Evolutionary conservation across 2,329 filamentous ascomycete species (phyloP).

Genomic region (Xylaria sp.): DNA sequence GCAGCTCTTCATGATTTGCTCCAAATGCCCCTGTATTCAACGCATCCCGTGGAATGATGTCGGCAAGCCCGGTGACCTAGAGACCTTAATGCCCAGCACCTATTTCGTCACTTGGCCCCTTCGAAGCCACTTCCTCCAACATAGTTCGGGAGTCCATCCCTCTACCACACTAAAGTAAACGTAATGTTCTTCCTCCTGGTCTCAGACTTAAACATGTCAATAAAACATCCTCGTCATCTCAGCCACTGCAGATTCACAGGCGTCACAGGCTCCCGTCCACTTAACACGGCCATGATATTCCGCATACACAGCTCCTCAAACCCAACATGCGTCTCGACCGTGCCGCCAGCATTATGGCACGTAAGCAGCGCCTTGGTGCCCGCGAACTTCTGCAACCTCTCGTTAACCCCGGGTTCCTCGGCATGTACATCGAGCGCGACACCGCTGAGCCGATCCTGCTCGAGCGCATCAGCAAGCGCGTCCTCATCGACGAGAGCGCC

Average conservation of each 20-base stretch:
- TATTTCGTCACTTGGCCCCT: neutral
- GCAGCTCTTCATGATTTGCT: neutral
- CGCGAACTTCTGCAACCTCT: constrained; percentile 56
- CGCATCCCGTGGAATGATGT: neutral
- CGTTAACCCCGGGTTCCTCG: constrained; percentile 66
- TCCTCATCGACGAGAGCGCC: constrained; percentile 74
- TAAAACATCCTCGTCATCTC: constrained; percentile 24
- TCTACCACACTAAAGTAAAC: neutral
- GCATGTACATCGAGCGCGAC: constrained; percentile 74
- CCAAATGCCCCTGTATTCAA: neutral
- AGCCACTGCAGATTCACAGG: constrained; percentile 69
- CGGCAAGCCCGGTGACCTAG: neutral
- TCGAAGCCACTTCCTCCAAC: neutral
- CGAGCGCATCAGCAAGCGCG: constrained; percentile 69
- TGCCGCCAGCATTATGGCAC: constrained; percentile 75
- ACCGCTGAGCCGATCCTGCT: constrained; percentile 60
- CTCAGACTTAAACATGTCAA: constrained; percentile 8
- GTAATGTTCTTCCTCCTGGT: constrained; percentile 2
- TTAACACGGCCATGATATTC: constrained; percentile 71
- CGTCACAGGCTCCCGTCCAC: constrained; percentile 63
- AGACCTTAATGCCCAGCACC: too few species aligned
- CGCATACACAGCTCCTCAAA: constrained; percentile 75
- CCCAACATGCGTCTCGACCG: constrained; percentile 72
- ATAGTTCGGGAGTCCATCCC: neutral
- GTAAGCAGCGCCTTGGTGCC: constrained; percentile 65